Base-by-base conservation (phyloP, 106 monocot genomes). In the Dioscorea zingiberensis region DNA sequence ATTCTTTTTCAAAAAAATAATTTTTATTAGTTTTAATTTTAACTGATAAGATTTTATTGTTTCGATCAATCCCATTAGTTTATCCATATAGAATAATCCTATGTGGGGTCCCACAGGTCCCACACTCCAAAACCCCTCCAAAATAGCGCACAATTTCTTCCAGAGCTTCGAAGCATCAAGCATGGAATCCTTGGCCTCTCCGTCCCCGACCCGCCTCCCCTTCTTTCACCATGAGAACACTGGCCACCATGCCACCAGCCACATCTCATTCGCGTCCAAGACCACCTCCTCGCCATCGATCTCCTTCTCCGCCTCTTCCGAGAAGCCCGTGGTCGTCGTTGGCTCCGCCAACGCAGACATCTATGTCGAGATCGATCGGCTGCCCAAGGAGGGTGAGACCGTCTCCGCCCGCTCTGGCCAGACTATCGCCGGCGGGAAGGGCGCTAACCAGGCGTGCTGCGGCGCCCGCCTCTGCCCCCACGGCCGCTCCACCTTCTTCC, bases 331-430 rank as follows among this genome's bases (percentile, higher is more conserved):
- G 25, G 91, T 97, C 17, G 83, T 97, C 25, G 97, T 97, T 25
- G 97, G 97, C 48, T 97, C 97, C 62, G 97, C 91, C 79, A 97
- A 97, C 78, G 97, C 97, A 75, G 97, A 97, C 80, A 91, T 97
- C 63, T 97, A 92, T 73, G 85, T 97, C 21, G 88, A 91, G 74
- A 66, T 97, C 67, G 75, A 83, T 27, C 91, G 97, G 21, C 76
- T 92, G 27, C 97, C 97, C 44, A 60, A 18, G 0, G 58, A 28
- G 4, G 91, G 97, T 11, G 97, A 97, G 78, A 97, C 91, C 46
- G 38, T 97, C 61, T 72, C 91, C 18, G 91, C 97, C 27, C 47
- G 59, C 54, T 48, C 73, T 17, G 91, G 88, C 5, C 72, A 76
- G 47, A 92, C 86, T 21, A 85, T 91, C 22, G 83, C 95, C 63